Evolutionary conservation across 2,329 filamentous ascomycete species (phyloP).

Genomic region (Cytospora piceicola): DNA sequence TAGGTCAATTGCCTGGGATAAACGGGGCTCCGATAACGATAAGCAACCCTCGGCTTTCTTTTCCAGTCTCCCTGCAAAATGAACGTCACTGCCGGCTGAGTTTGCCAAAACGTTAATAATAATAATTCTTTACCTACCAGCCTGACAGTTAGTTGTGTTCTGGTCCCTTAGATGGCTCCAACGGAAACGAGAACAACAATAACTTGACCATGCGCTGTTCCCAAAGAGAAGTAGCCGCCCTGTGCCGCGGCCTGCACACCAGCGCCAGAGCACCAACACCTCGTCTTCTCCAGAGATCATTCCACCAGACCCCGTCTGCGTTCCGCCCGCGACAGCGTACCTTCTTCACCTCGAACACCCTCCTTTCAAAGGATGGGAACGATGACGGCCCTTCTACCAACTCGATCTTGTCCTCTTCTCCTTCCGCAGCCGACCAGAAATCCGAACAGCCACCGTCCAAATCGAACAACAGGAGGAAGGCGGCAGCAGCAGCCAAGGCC

Average conservation of each 20-base stretch:
- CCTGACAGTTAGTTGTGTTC: neutral
- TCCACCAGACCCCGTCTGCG: conserved; percentile 52
- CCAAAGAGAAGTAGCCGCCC: conserved; percentile 25
- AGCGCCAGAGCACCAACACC: conserved; percentile 24
- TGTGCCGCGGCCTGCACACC: conserved; percentile 35
- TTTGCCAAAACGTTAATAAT: neutral
- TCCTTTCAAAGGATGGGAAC: conserved; percentile 48
- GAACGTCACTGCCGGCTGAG: neutral
- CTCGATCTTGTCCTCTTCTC: neutral
- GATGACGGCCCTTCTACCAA: conserved; percentile 12
- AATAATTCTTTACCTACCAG: neutral
- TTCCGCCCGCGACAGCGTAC: conserved; percentile 58
- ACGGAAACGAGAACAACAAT: neutral
- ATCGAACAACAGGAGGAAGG: conserved; percentile 23
- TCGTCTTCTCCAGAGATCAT: conserved; percentile 43
- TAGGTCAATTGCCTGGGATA: neutral
- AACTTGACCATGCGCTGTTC: conserved; percentile 26
- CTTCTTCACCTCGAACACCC: conserved; percentile 70
- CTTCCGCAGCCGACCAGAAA: neutral
- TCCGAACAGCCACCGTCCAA: conserved; percentile 2
- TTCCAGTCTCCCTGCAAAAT: neutral
- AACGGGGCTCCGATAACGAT: conserved; percentile 13
- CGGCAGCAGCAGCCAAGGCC: conserved; percentile 5
- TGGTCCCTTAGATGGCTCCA: conserved; percentile 25
- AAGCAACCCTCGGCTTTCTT: neutral